Evolutionary conservation across 2,329 filamentous ascomycete genomes (phyloP).

Genomic region (Colletotrichum sp.): DNA sequence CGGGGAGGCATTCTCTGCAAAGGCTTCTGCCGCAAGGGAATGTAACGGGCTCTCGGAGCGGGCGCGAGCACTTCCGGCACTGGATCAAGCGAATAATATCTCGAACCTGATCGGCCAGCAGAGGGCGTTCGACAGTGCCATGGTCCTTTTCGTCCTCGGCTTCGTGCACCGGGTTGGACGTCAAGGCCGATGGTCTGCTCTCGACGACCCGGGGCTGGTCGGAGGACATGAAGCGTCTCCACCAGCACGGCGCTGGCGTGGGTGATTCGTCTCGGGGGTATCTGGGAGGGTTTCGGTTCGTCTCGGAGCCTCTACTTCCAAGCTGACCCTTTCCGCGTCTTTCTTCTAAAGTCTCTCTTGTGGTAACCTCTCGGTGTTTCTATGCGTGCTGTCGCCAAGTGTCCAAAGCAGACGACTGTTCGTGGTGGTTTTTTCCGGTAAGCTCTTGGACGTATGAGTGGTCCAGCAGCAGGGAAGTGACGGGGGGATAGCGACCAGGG

Average conservation of each 20-base stretch:
- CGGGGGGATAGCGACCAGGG: conserved; percentile 13
- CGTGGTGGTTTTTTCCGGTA: not conserved
- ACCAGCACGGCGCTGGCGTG: conserved; percentile 15
- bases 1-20: conserved; percentile 77
- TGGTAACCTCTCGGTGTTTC: not conserved
- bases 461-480: not conserved
- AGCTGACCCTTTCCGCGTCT: not conserved
- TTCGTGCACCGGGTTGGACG: conserved; percentile 20
- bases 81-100: conserved; percentile 76
- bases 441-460: not conserved
- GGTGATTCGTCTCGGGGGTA: not conserved
- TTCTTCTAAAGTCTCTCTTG: not conserved
- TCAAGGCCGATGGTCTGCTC: conserved; percentile 23
- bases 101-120: conserved; percentile 57
- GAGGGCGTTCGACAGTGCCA: conserved; percentile 17
- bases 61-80: conserved; percentile 75
- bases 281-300: not conserved
- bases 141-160: conserved; percentile 21
- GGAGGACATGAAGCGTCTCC: conserved; percentile 26
- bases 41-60: conserved; percentile 72
- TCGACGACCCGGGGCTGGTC: conserved; percentile 23
- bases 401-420: not conserved
- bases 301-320: not conserved
- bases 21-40: conserved; percentile 83
- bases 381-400: not conserved